Evolutionary conservation across 306 rosid genomes (phyloP), one percentile per base, ranked within the genome.

Genomic region (Herpetospermum pedunculosum): DNA sequence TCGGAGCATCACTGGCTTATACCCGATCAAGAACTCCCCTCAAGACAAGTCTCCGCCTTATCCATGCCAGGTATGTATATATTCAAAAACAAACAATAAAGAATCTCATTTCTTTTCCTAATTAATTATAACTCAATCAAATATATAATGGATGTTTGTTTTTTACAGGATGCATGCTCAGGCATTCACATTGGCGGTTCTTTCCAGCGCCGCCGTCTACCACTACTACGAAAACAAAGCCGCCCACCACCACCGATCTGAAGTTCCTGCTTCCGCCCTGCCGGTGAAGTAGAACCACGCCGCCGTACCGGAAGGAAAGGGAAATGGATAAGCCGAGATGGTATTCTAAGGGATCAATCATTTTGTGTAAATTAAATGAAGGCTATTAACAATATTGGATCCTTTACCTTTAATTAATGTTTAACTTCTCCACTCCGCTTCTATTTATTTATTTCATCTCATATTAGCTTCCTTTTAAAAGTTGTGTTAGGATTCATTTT

Each of bases 61-160:
- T 92, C 49, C 96, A 92, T 84, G 98, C 98, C 40, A 89, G 94
- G 93, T 87, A n/a, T n/a, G n/a, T n/a, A n/a, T n/a, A n/a, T n/a
- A n/a, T n/a, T n/a, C n/a, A n/a, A n/a, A n/a, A n/a, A n/a, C n/a
- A n/a, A n/a, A n/a, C n/a, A n/a, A n/a, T n/a, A n/a, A n/a, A n/a
- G n/a, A n/a, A n/a, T n/a, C n/a, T n/a, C n/a, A n/a, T n/a, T 63
- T 47, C 19, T 49, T 49, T 52, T 52, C 0, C 15, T 23, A 4
- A 44, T 44, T n/a, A n/a, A n/a, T n/a, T n/a, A n/a, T n/a, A n/a
- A n/a, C n/a, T n/a, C n/a, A n/a, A n/a, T 52, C 11, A 7, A 52
- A 52, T 21, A 19, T 0, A 52, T 0, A 18, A 46, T 13, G 6
- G 6, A 10, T 54, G 30, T 44, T 3, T 23, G 55, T 21, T 46